Percentiles rank a stretch among this genome's conserved stretches.
phyloP scores from a whole-genome alignment of 768 basidiomycete species.

The Dioszegia aurantiaca region DNA sequence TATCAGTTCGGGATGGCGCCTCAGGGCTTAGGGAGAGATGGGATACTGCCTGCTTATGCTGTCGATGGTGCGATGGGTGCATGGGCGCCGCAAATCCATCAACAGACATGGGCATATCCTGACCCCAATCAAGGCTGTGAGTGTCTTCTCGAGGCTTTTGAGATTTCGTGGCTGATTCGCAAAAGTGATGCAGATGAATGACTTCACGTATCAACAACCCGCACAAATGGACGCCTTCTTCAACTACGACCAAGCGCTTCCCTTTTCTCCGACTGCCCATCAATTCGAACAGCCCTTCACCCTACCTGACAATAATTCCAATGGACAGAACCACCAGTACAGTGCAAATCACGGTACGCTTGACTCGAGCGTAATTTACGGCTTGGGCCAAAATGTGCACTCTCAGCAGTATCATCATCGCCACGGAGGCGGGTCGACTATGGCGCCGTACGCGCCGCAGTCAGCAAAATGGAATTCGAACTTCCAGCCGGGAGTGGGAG shows the following conservation, averaged over 20 bases:
- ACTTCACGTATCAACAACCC: slow-evolving; percentile 11
- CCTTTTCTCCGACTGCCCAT: slow-evolving; percentile 29
- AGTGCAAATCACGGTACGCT: slow-evolving; percentile 1
- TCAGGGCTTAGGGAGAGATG: background rate
- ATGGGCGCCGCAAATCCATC: background rate
- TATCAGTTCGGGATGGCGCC: slow-evolving; percentile 11
- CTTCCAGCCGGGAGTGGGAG: slow-evolving; percentile 29
- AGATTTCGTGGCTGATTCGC: background rate
- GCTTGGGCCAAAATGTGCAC: background rate
- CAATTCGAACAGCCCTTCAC: slow-evolving; percentile 9
- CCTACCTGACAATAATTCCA: background rate
- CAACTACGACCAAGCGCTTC: slow-evolving; percentile 35
- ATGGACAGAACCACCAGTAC: background rate
- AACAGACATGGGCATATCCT: slow-evolving; percentile 13
- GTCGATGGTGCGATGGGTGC: background rate
- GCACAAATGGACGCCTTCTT: slow-evolving; percentile 20
- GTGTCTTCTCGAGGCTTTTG: background rate
- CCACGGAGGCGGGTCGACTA: background rate
- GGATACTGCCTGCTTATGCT: background rate
- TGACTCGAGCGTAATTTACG: background rate
- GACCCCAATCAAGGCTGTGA: slow-evolving; percentile 3
- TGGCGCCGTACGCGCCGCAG: slow-evolving; percentile 6
- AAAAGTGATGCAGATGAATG: slow-evolving; percentile 9
- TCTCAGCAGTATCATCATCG: background rate
- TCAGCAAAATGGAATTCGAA: slow-evolving; percentile 23